phyloP scores from a whole-genome alignment of 768 basidiomycete species.

The Nidula microcarpa region DNA sequence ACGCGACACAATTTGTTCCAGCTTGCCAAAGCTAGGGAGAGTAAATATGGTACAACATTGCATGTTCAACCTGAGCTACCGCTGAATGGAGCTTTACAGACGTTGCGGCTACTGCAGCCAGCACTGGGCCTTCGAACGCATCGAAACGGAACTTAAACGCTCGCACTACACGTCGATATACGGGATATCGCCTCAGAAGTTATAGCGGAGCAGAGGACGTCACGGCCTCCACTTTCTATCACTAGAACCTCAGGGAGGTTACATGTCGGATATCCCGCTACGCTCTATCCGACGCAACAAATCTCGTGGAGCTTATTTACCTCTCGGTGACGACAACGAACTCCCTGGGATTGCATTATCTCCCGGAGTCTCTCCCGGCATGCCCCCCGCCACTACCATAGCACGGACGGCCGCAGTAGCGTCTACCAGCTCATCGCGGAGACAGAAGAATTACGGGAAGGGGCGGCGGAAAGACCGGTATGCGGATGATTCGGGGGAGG shows the following conservation, averaged over 20 bases:
- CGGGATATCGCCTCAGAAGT: no score
- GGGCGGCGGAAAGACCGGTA: slow-evolving; percentile 52
- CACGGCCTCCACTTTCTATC: no score
- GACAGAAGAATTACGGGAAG: slow-evolving; percentile 28
- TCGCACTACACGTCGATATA: no score
- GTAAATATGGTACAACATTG: no score
- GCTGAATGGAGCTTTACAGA: no score
- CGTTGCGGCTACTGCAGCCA: no score
- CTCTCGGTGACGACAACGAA: slow-evolving; percentile 28
- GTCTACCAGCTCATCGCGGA: slow-evolving; percentile 15
- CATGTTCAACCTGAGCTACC: no score
- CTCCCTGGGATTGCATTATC: slow-evolving; percentile 13
- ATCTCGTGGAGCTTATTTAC: slow-evolving; percentile 43
- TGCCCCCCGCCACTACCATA: slow-evolving; percentile 21
- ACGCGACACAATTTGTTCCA: no score
- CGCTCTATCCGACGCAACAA: slow-evolving; percentile 53
- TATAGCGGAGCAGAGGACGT: no score
- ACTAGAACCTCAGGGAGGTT: neutral
- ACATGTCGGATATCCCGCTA: slow-evolving; percentile 74
- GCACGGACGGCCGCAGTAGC: slow-evolving; percentile 22
- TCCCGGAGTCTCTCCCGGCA: slow-evolving; percentile 13
- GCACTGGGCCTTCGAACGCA: no score
- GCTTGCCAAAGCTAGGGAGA: no score
- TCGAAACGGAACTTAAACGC: no score
- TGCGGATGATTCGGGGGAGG: slow-evolving; percentile 63